A percentile compares a stretch with the other conserved stretches of the same genome.
These are phyloP conservation scores for Amaranthus tricolor DNA, from an alignment of 179 eudicot genomes.

Conservation along the genomic window DNA sequence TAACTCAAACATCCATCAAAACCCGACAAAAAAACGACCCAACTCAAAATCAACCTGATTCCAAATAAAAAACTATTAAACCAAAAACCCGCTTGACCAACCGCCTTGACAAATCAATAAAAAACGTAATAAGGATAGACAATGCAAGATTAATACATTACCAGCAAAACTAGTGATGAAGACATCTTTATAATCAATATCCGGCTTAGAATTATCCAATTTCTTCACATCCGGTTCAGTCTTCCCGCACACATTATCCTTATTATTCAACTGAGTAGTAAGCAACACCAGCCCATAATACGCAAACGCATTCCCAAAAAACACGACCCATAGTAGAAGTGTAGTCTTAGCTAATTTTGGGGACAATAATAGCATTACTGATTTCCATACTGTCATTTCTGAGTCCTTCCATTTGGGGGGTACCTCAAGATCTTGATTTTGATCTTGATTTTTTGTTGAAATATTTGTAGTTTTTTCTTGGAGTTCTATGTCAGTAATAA, in stretches of 20 bases:
- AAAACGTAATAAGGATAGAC: too few species aligned
- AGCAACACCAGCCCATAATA: constrained; percentile 77
- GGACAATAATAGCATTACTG: constrained; percentile 52
- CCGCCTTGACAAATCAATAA: too few species aligned
- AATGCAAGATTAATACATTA: constrained; percentile 12
- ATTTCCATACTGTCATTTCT: constrained; percentile 25
- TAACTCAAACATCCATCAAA: too few species aligned
- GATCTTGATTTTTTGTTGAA: too few species aligned
- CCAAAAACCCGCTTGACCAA: too few species aligned
- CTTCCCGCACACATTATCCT: constrained; percentile 33
- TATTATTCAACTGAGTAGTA: constrained; percentile 63
- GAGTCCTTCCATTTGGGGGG: constrained; percentile 17
- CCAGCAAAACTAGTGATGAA: constrained; percentile 87
- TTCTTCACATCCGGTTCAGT: not conserved
- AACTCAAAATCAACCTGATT: too few species aligned
- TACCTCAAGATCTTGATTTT: not conserved
- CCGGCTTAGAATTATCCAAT: constrained; percentile 21
- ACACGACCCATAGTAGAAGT: constrained; percentile 61
- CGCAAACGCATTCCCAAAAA: constrained; percentile 67
- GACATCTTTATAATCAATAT: constrained; percentile 52
- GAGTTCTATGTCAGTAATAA: constrained; percentile 4
- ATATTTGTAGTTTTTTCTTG: not conserved
- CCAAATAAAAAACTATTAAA: too few species aligned
- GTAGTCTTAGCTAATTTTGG: constrained; percentile 52
- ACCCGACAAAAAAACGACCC: too few species aligned